phyloP scores from a whole-genome alignment of 1,284 basidiomycete species.

The Boletus sp. region DNA sequence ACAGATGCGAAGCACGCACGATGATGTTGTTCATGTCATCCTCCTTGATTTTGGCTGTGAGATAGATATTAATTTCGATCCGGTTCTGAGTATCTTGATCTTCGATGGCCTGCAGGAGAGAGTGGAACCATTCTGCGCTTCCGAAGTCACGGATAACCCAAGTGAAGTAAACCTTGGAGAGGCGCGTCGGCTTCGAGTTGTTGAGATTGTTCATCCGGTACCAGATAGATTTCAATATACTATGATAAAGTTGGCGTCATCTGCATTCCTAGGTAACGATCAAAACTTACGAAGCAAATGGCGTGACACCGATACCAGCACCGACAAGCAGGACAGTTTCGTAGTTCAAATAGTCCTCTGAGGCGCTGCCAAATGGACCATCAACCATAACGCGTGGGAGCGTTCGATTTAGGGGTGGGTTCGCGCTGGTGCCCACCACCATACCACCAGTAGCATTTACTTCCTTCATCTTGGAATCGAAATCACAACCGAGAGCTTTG shows the following conservation, averaged over 20 bases:
- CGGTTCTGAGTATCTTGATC: constrained; percentile 79
- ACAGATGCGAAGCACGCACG: constrained; percentile 37
- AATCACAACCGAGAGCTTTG: constrained; percentile 79
- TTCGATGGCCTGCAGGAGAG: constrained; percentile 86
- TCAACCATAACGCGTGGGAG: constrained; percentile 89
- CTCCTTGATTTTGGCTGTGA: constrained; percentile 83
- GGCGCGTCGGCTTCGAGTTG: constrained; percentile 64
- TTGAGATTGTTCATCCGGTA: constrained; percentile 86
- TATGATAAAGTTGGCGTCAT: constrained; percentile 25
- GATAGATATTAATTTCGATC: constrained; percentile 89
- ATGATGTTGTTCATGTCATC: constrained; percentile 89
- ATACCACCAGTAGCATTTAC: constrained; percentile 47
- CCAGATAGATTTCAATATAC: constrained; percentile 91
- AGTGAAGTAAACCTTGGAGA: constrained; percentile 83
- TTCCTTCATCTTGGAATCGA: constrained; percentile 54
- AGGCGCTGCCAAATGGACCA: constrained; percentile 82
- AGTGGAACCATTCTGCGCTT: constrained; percentile 89
- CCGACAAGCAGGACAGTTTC: constrained; percentile 84
- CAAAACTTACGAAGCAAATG: constrained; percentile 75
- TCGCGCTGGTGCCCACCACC: constrained; percentile 53
- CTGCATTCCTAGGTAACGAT: background rate
- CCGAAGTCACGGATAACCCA: constrained; percentile 90
- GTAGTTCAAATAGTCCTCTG: constrained; percentile 82
- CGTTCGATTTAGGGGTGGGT: constrained; percentile 62
- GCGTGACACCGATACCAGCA: constrained; percentile 89